Base-by-base conservation (phyloP, 108 stramenopile species). In the Bacterosira constricta region DNA sequence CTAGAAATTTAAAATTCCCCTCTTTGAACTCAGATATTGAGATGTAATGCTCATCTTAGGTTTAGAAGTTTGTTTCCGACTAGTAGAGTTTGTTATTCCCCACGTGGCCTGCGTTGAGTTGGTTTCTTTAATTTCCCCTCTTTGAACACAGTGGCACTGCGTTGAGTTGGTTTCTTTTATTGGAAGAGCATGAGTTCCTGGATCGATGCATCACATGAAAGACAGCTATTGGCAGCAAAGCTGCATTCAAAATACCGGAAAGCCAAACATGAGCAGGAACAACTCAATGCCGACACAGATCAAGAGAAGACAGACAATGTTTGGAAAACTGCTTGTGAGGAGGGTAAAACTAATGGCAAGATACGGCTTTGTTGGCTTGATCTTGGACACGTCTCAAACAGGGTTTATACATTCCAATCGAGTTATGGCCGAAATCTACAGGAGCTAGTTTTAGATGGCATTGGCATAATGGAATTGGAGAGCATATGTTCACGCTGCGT, bases 311-410 rank as follows among this genome's bases (percentile, higher is more conserved):
- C 53, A 0, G 52, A 72, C 23, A 17, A 26, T 27, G 23, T 21
- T 0, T 77, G 75, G 75, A 77, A 30, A 45, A 18, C 21, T 58
- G 75, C 75, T 6, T 68, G 66, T 15, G 66, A 69, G 4, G 21
- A 36, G 20, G 75, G 66, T 7, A 49, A 51, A 41, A 10, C n/a
- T 5, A 66, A 29, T 34, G 71, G 71, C 23, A 57, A n/a, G 3
- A 45, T 79, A 11, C 38, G 35, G 11, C 26, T 79, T 7, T 65
- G 56, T 20, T 66, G 71, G 71, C 54, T 49, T 29, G 47, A 79
- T 13, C 15, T 79, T 13, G 35, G 44, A 13, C 26, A 36, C 18
- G 29, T 79, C 13, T 71, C 69, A 23, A 26, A 36, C n/a, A 27
- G 71, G 32, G 37, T 79, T 1, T 79, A 79, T 54, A 58, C 50